Base-by-base conservation (phyloP, 495 filamentous ascomycete genomes). In the Neurospora cerealis region DNA sequence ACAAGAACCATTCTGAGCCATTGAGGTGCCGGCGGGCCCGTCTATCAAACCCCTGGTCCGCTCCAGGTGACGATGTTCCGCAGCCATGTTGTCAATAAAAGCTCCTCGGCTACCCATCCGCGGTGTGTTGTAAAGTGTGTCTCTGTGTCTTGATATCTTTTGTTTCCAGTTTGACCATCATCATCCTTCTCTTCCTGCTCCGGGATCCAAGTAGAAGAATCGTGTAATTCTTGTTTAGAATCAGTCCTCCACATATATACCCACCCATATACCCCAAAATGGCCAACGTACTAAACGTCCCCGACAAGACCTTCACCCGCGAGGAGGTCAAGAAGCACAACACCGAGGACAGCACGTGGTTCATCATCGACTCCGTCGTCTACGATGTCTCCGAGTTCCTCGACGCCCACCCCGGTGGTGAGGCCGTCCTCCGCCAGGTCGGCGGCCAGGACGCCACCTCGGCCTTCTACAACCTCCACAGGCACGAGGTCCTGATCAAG, bases 371-470 rank as follows among this genome's bases (percentile, higher is more conserved):
- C 85, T 90, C 91, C 73, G 92, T 92, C 76, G 93, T 95, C 76
- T 98, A 97, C 86, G 95, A 98, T 83, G 91, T 96, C 62, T 92
- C 93, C 60, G 94, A 96, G 72, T 97, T 98, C 82, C 85, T 95
- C 72, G 93, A 95, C 85, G 94, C 94, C 73, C 95, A 98, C 78
- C 94, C 94, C 24, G 94, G 95, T 75, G 93, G 93, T 78, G 89
- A 91, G 75, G 89, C 91, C 71, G 93, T 96, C 54, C 90, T 97
- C 40, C 87, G 92, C 62, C 94, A 95, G 83, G 91, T 94, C 70
- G 93, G 92, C 48, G 93, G 93, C 81, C 88, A 88, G 78, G 93
- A 97, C 83, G 93, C 93, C 39, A 97, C 94, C 71, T 86, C 89
- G 54, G 93, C 92, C 73, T 98, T 96, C 86, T 96, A 97, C 81